Conservation (phyloP, 352 stramenopile genomes). For the Pythium scleroteichum region DNA sequence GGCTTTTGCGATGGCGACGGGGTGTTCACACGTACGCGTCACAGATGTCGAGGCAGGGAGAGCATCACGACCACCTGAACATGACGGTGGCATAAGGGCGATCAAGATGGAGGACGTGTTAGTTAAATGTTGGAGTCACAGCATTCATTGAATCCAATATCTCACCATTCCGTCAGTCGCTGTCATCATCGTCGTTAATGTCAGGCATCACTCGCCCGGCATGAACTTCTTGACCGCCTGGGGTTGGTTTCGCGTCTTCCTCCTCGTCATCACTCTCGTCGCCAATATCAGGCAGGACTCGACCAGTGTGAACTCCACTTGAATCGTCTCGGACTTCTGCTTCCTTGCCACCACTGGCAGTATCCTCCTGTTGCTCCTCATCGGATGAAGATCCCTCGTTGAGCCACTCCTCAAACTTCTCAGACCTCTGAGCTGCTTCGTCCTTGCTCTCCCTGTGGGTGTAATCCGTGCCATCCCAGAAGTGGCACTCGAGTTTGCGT, state of each 20-base stretch:
- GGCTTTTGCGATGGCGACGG: too few relatives aligned
- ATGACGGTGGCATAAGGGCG: background rate
- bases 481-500: conserved; percentile 86
- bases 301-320: conserved; percentile 48
- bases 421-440: conserved; percentile 82
- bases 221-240: background rate
- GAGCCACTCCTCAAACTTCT: conserved; percentile 95
- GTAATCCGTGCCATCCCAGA: conserved; percentile 96
- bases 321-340: conserved; percentile 3
- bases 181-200: conserved; percentile 13
- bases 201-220: conserved; percentile 9
- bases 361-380: conserved; percentile 39
- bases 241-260: conserved; percentile 15
- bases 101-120: background rate
- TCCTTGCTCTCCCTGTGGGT: conserved; percentile 79
- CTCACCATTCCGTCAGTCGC: conserved; percentile 5
- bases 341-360: conserved; percentile 27
- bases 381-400: conserved; percentile 76
- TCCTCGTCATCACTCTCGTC: conserved; percentile 43
- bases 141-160: background rate
- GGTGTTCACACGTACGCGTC: background rate
- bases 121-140: too few relatives aligned
- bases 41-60: background rate
- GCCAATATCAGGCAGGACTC: conserved; percentile 54
- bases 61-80: background rate